A percentile compares a stretch with the other conserved stretches of the same genome.
These are phyloP conservation scores for Akanthomyces dipterigenus DNA, from an alignment of 2,329 filamentous ascomycete genomes.

Conservation along the genomic window DNA sequence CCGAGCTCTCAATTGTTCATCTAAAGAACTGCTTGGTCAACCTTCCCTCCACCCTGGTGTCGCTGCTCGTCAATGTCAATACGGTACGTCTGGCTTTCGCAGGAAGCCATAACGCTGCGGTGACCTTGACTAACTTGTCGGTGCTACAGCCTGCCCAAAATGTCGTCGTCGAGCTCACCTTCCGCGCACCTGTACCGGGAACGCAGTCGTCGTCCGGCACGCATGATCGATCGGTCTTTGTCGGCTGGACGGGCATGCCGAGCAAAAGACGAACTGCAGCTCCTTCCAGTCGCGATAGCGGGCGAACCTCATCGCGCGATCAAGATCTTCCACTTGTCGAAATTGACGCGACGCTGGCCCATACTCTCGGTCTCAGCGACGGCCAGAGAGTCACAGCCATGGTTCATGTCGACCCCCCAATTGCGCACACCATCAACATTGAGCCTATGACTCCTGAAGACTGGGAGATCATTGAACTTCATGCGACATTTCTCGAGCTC, in stretches of 20 bases:
- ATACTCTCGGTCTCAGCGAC: conserved; percentile 68
- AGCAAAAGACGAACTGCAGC: conserved; percentile 77
- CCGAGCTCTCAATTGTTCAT: conserved; percentile 78
- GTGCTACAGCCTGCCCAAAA: conserved; percentile 75
- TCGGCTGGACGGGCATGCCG: conserved; percentile 97
- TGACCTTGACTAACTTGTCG: conserved; percentile 16
- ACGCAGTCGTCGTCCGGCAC: conserved; percentile 39
- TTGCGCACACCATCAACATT: conserved; percentile 92
- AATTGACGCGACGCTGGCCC: conserved; percentile 78
- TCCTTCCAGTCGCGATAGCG: conserved; percentile 64
- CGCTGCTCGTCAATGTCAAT: conserved; percentile 80
- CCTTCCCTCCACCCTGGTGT: conserved; percentile 76
- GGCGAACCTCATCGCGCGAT: conserved; percentile 55
- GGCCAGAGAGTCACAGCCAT: conserved; percentile 68
- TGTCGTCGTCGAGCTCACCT: conserved; percentile 88
- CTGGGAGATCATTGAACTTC: conserved; percentile 98
- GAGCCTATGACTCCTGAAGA: conserved; percentile 92
- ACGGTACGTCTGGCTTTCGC: conserved; percentile 53
- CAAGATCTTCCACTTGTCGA: conserved; percentile 75
- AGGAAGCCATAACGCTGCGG: background rate
- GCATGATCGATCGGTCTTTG: conserved; percentile 65
- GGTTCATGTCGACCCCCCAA: conserved; percentile 82
- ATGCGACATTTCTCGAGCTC: conserved; percentile 90
- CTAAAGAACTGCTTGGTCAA: conserved; percentile 95
- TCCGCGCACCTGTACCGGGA: conserved; percentile 45